Evolutionary conservation across 2,329 filamentous ascomycete species (phyloP), one percentile per base, ranked within the genome.

Genomic region (Trichoderma brevicompactum): DNA sequence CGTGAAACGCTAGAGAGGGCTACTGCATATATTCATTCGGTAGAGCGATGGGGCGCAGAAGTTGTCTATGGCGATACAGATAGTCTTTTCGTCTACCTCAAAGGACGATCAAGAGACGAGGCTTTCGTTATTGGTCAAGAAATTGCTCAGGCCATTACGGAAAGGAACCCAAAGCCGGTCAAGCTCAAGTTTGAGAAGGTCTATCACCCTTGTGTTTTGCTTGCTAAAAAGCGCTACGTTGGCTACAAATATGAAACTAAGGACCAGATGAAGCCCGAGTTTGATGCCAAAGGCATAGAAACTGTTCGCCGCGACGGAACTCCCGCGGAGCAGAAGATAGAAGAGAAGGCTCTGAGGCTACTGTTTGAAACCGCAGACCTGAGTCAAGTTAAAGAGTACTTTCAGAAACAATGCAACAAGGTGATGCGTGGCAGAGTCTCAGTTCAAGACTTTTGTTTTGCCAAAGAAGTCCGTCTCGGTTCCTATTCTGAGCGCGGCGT

Each of bases 121-220:
- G 96, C 96, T 0, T 99, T 99, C 76, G 85, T 89, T 63, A 93
- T 99, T 61, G 96, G 95, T 36, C 88, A 94, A 70, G 94, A 98
- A 74, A 99, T 99, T 67, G 90, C 94, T 40, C 87, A 91, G 72
- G 89, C 89, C 13, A 87, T 99, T 65, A 98, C 95, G 0, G 86
- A 92, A 63, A 90, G 91, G 81, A 99, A 97, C 73, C 96, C 95
- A 2, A 87, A 89, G 1, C 95, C 95, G 0, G 83, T 99, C 70
- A 98, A 97, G 78, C 89, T 99, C 68, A 98, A 98, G 75, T 97
- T 99, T 71, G 95, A 99, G 75, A 99, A 99, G 72, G 94, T 99
- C 1, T 99, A 99, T 77, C 91, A 96, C 69, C 95, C 96, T 0
- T 98, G 94, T 74, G 88, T 98, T 0, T 83, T 99, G 5, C 84